phyloP scores from a whole-genome alignment of 2,329 filamentous ascomycete genomes.

The Aspergillus neoniger region DNA sequence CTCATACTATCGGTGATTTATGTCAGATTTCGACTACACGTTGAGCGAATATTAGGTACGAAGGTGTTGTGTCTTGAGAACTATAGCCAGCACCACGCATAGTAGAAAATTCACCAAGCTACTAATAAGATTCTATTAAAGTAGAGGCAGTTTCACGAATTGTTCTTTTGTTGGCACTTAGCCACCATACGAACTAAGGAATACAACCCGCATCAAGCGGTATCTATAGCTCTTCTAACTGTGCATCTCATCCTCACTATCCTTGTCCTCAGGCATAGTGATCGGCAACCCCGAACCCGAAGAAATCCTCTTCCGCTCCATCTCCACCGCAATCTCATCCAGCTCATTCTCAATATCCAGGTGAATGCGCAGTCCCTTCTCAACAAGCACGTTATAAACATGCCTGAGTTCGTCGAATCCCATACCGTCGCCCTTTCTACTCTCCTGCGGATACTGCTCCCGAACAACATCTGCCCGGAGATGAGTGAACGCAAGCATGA shows the following conservation, averaged over 20 bases:
- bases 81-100: too few relatives aligned
- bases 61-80: too few relatives aligned
- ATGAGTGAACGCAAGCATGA: slow-evolving; percentile 59
- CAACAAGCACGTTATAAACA: slow-evolving; percentile 58
- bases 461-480: slow-evolving; percentile 30
- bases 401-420: slow-evolving; percentile 52
- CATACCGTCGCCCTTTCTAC: slow-evolving; percentile 34
- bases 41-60: too few relatives aligned
- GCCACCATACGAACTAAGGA: too few relatives aligned
- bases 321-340: slow-evolving; percentile 32
- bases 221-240: neutral
- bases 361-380: slow-evolving; percentile 64
- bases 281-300: slow-evolving; percentile 21
- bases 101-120: too few relatives aligned
- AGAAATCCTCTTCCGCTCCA: slow-evolving; percentile 15
- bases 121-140: too few relatives aligned
- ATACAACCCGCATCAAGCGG: too few relatives aligned
- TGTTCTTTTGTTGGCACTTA: too few relatives aligned
- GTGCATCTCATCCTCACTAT: slow-evolving; percentile 27
- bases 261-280: slow-evolving; percentile 34
- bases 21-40: too few relatives aligned
- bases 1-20: too few relatives aligned
- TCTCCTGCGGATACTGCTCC: neutral
- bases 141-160: too few relatives aligned
- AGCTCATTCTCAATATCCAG: slow-evolving; percentile 53